phyloP scores from a whole-genome alignment of 768 basidiomycete genomes.

The Mycena floridula region DNA sequence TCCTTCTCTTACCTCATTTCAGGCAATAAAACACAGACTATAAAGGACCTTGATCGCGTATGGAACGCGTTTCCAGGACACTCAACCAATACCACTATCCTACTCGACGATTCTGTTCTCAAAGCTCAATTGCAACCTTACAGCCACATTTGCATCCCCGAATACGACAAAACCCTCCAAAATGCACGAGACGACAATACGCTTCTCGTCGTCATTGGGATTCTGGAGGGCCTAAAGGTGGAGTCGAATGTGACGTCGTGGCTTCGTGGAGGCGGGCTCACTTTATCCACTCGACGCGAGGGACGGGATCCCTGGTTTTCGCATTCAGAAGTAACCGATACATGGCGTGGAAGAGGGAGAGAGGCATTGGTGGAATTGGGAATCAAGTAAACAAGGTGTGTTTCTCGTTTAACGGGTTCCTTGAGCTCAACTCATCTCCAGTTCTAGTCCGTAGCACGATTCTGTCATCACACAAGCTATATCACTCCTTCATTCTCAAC shows the following conservation, averaged over 20 bases:
- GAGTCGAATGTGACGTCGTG: conserved; percentile 66
- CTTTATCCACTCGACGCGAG: background rate
- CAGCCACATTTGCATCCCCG: conserved; percentile 74
- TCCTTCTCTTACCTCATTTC: too few species aligned
- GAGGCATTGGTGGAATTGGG: background rate
- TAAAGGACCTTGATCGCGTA: conserved; percentile 69
- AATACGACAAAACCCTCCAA: conserved; percentile 34
- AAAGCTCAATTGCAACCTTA: conserved; percentile 67
- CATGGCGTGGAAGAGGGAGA: background rate
- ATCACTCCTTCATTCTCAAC: too few species aligned
- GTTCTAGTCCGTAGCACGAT: too few species aligned
- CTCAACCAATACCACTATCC: conserved; percentile 39
- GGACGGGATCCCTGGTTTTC: background rate
- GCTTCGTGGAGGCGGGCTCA: conserved; percentile 52
- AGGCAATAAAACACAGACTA: conserved; percentile 46
- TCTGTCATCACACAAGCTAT: too few species aligned
- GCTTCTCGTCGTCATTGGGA: conserved; percentile 60
- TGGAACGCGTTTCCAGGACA: conserved; percentile 44
- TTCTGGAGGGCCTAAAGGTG: conserved; percentile 51
- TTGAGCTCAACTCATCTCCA: background rate
- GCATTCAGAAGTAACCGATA: background rate
- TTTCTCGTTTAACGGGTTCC: background rate
- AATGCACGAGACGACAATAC: conserved; percentile 35
- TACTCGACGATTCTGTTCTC: conserved; percentile 50
- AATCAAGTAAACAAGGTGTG: background rate